A percentile compares a stretch with the other conserved stretches of the same genome.
Evolutionary conservation across 306 rosid genomes (phyloP).

Genomic region (Senna tora): DNA sequence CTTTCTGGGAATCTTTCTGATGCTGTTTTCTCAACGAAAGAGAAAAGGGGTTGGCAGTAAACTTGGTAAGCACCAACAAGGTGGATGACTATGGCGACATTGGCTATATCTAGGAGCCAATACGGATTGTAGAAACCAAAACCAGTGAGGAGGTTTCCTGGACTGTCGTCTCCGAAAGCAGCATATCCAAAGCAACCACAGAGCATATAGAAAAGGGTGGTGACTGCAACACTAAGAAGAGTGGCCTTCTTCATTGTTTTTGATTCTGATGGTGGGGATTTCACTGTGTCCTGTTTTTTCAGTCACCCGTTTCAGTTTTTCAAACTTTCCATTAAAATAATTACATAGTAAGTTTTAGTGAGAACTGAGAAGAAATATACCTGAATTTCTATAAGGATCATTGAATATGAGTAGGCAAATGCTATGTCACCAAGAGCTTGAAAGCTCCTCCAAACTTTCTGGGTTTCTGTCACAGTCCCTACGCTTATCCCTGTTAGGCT

Average conservation of each 20-base stretch:
- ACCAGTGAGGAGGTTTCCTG: slow-evolving; percentile 51
- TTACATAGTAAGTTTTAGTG: neutral
- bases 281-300: slow-evolving; percentile 46
- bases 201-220: slow-evolving; percentile 44
- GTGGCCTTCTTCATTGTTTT: slow-evolving; percentile 49
- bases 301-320: neutral
- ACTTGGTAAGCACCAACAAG: slow-evolving; percentile 58
- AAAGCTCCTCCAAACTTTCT: slow-evolving; percentile 49
- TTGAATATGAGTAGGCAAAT: slow-evolving; percentile 55
- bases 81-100: slow-evolving; percentile 48
- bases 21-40: slow-evolving; percentile 33
- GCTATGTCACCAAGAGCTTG: slow-evolving; percentile 59
- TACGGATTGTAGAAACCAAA: slow-evolving; percentile 50
- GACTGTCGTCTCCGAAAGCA: slow-evolving; percentile 49
- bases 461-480: slow-evolving; percentile 30
- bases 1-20: slow-evolving; percentile 31
- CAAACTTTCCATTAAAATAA: neutral
- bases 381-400: slow-evolving; percentile 58
- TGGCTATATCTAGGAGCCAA: slow-evolving; percentile 55
- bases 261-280: slow-evolving; percentile 49
- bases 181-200: slow-evolving; percentile 55
- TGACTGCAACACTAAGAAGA: slow-evolving; percentile 30
- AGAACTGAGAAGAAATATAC: slow-evolving; percentile 37
- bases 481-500: slow-evolving; percentile 48
- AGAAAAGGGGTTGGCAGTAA: slow-evolving; percentile 47